These are phyloP conservation scores for Passiflora organensis DNA, from an alignment of 345 rosid species.

Conservation along the genomic window DNA sequence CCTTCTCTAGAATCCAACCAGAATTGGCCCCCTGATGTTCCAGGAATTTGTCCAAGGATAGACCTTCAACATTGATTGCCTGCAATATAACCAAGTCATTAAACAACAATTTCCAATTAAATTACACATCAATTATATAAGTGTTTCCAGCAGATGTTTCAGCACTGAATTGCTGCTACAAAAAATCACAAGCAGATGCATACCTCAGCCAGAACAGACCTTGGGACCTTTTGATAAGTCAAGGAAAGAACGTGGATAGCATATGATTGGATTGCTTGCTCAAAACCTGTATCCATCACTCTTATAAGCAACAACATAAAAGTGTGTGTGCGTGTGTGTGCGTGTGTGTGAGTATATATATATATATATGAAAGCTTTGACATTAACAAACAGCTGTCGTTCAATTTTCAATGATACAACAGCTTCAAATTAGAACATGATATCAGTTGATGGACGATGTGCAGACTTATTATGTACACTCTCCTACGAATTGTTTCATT, in stretches of 20 bases:
- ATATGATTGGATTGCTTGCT: slow-evolving; percentile 84
- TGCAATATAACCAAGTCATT: slow-evolving; percentile 12
- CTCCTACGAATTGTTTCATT: too few relatives aligned
- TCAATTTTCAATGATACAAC: too few relatives aligned
- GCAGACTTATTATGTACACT: too few relatives aligned
- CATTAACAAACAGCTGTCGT: neutral
- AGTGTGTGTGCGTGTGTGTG: too few relatives aligned
- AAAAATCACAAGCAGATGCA: slow-evolving; percentile 10
- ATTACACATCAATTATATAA: neutral
- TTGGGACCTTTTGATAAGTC: slow-evolving; percentile 88
- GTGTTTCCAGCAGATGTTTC: neutral
- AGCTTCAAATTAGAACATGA: too few relatives aligned
- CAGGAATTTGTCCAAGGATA: slow-evolving; percentile 73
- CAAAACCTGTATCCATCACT: slow-evolving; percentile 64
- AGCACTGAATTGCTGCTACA: neutral
- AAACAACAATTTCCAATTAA: neutral
- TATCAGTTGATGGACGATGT: too few relatives aligned
- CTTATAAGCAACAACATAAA: slow-evolving; percentile 19
- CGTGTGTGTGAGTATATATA: too few relatives aligned
- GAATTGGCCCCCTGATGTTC: slow-evolving; percentile 59
- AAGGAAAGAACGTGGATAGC: slow-evolving; percentile 82
- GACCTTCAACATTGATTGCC: slow-evolving; percentile 82
- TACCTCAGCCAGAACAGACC: slow-evolving; percentile 93
- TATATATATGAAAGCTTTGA: neutral
- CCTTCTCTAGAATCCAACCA: slow-evolving; percentile 81